These are phyloP conservation scores for Casuarina cunninghamiana DNA, from an alignment of 306 rosid genomes.

Conservation along the genomic window DNA sequence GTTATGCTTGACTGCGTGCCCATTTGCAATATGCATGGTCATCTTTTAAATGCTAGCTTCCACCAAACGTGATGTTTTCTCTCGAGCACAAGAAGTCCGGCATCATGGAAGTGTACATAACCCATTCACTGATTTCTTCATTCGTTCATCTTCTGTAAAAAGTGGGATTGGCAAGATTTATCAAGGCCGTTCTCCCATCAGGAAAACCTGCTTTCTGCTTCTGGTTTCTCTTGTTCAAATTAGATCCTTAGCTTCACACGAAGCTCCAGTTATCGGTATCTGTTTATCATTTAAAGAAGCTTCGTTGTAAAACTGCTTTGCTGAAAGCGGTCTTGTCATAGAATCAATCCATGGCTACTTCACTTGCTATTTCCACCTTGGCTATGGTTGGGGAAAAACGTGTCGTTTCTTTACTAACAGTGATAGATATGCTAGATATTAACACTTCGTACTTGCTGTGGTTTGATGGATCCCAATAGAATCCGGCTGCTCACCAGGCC, in stretches of 20 bases:
- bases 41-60: background rate
- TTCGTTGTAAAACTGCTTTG: background rate
- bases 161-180: background rate
- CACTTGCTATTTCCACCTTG: background rate
- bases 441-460: background rate
- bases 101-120: background rate
- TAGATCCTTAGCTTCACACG: background rate
- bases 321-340: background rate
- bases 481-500: background rate
- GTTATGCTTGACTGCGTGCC: background rate
- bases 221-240: background rate
- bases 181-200: background rate
- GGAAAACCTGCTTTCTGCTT: background rate
- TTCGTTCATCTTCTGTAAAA: background rate
- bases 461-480: background rate
- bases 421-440: background rate
- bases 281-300: background rate
- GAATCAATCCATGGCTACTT: background rate
- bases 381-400: background rate
- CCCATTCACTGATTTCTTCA: background rate
- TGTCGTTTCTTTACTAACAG: background rate
- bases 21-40: background rate
- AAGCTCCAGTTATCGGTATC: background rate
- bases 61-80: background rate
- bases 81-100: background rate